Evolutionary conservation across 306 rosid genomes (phyloP), one percentile per base, ranked within the genome.

Genomic region (Sophora flavescens): DNA sequence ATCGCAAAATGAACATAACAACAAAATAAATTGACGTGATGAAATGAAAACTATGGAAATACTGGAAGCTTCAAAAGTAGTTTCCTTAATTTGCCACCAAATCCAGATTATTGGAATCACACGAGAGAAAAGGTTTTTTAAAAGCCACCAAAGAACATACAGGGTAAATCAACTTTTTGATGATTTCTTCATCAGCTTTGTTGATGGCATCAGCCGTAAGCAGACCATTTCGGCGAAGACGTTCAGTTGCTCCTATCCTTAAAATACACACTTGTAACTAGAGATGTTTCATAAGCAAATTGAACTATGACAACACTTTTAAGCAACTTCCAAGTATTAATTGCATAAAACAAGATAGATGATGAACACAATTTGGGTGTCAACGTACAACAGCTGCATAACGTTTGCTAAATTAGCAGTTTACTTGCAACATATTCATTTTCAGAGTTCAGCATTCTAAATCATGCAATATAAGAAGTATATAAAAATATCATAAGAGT

Each of bases 161-260:
- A n/a, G 96, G 98, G 84, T 94, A 94, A 65, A 94, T 91, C 80
- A 90, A 65, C 73, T 84, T 80, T 87, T 84, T 91, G 71, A 91
- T 82, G 68, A 83, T 87, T 85, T 84, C 91, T 87, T 94, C 96
- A 72, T 91, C 97, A 26, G 87, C 91, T 78, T 81, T 89, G 87
- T 85, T 87, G 70, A 94, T 84, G 67, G 91, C 86, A 65, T 88
- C 91, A 47, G 96, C 96, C 8, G 90, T 67, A 44, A 94, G 97
- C 75, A 94, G 86, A 71, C 60, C 85, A 74, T 88, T 87, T 80
- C 90, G 83, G 67, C 72, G 89, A 68, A 91, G 96, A 66, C 96
- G 91, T 68, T 84, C 89, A 74, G 89, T 82, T 59, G 97, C 98
- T 84, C 98, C 98, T 91, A 85, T 85, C 83, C 61, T 80, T 82